Evolutionary conservation across 2,329 filamentous ascomycete genomes (phyloP).

Genomic region (Pseudocercospora vitis): DNA sequence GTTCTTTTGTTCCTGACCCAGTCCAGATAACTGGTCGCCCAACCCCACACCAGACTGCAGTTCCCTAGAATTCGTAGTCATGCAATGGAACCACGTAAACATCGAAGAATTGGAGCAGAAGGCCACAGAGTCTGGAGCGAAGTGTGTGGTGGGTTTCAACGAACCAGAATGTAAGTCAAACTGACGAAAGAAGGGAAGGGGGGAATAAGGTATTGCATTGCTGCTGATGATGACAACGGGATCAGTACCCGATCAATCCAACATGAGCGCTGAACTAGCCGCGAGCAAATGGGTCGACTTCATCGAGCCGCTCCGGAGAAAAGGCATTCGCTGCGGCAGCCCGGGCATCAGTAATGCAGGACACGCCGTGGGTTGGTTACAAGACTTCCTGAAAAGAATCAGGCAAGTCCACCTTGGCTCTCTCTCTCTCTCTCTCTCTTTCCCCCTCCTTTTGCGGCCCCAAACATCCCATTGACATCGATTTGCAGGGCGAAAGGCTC

Average conservation of each 20-base stretch:
- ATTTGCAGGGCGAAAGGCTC: no score
- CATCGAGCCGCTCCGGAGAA: conserved; percentile 35
- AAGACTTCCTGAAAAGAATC: conserved; percentile 31
- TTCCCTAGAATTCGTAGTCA: conserved; percentile 35
- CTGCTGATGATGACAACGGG: no score
- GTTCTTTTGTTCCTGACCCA: neutral
- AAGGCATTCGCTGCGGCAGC: conserved; percentile 29
- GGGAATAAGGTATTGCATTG: no score
- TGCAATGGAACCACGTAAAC: conserved; percentile 38
- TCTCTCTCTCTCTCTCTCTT: no score
- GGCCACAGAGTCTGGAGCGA: neutral
- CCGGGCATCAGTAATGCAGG: conserved; percentile 36
- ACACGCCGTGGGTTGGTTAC: conserved; percentile 32
- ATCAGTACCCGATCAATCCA: conserved; percentile 36
- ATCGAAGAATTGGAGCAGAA: conserved; percentile 32
- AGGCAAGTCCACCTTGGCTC: no score
- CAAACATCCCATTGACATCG: no score
- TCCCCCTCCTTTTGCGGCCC: no score
- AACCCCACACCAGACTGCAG: conserved; percentile 27
- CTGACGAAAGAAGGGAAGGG: no score
- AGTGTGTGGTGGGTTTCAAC: conserved; percentile 31
- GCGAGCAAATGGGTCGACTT: conserved; percentile 31
- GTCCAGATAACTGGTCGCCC: conserved; percentile 36
- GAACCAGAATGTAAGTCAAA: conserved; percentile 36
- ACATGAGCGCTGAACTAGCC: conserved; percentile 32